Base-by-base conservation (phyloP, 78 protist genomes). In the Dictyostelium purpureum region DNA sequence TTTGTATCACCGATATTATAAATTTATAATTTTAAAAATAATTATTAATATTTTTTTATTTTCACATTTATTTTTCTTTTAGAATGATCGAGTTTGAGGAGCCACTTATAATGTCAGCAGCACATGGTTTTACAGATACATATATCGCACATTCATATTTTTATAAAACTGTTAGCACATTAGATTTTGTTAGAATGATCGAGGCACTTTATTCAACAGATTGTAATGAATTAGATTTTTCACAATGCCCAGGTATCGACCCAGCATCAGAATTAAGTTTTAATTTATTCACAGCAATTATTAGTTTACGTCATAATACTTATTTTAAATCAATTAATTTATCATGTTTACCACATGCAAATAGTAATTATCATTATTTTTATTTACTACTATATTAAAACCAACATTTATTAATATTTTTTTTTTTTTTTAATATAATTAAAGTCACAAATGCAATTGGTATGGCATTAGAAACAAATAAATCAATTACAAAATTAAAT, bases 91-190 rank as follows among this genome's bases (percentile, higher is more conserved):
- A 75, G 28, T 52, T 75, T 51, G 69, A 47, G 21, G 28, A 45
- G 52, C 57, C 61, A 75, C 33, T 75, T 19, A 59, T 66, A 40
- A 70, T 73, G 74, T 73, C 92, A 85, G 49, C 92, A 85, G 92
- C 82, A 43, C 7, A 54, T 70, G 92, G 92, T 35, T 85, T 28
- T 33, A 63, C 73, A 2, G 92, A 85, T 61, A 43, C 74, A 51
- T 85, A 85, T 47, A 85, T 85, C 26, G 92, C 92, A 85, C 92
- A 85, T 61, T 59, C 77, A 59, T 85, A 74, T 45, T 85, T 71
- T 59, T 85, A 85, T 24, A 85, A 85, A 45, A 47, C 92, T 4
- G 35, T 74, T 59, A 49, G 82, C 21, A 85, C 92, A 31, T 61
- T 85, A 35, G 92, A 85, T 59, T 85, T 42, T 28, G 35, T 85